phyloP scores from a whole-genome alignment of 129 eudicot species.

The Rutidosis leptorrhynchoides region DNA sequence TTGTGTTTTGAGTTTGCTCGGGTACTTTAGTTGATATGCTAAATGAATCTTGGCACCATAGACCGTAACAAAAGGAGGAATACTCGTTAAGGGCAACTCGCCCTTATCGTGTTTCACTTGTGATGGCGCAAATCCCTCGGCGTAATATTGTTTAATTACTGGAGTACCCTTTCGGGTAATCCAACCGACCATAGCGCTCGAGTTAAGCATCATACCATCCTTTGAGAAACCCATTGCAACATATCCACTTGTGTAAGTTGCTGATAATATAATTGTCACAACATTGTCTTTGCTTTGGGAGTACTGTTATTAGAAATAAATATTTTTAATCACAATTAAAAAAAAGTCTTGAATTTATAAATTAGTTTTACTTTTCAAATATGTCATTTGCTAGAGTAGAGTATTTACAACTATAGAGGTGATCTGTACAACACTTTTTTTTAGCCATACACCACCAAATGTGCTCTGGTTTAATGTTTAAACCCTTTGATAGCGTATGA shows the following conservation, averaged over 20 bases:
- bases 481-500: too few relatives aligned
- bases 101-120: constrained; percentile 65
- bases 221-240: constrained; percentile 86
- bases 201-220: constrained; percentile 81
- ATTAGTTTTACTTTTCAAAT: neutral
- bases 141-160: constrained; percentile 59
- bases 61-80: constrained; percentile 66
- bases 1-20: constrained; percentile 45
- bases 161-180: constrained; percentile 57
- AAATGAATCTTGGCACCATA: constrained; percentile 62
- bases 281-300: constrained; percentile 60
- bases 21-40: constrained; percentile 70
- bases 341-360: neutral
- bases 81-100: constrained; percentile 58
- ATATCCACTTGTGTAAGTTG: constrained; percentile 79
- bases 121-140: constrained; percentile 57
- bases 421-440: too few relatives aligned
- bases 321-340: neutral
- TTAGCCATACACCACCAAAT: too few relatives aligned
- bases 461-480: too few relatives aligned
- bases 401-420: too few relatives aligned
- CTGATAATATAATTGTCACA: constrained; percentile 70
- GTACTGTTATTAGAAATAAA: constrained; percentile 43
- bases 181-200: constrained; percentile 98
- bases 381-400: too few relatives aligned